Conservation (phyloP, 2,329 filamentous ascomycete genomes). For the Conoideocrella luteorostrata region DNA sequence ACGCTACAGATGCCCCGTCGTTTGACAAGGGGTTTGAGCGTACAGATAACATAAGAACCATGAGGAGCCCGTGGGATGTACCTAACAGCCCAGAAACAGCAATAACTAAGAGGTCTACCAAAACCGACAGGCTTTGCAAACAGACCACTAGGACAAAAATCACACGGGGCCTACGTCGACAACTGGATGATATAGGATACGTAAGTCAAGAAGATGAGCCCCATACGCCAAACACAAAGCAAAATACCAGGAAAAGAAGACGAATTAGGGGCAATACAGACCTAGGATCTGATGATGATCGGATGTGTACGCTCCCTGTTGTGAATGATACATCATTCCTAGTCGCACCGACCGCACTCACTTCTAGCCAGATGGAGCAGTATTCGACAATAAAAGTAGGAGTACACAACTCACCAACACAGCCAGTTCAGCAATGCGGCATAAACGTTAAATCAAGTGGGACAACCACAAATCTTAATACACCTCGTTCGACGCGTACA, state of each 20-base stretch:
- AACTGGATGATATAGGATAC: slow-evolving; percentile 13
- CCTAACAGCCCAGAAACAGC: slow-evolving; percentile 33
- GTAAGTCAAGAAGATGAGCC: slow-evolving; percentile 11
- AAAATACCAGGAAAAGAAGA: slow-evolving; percentile 1
- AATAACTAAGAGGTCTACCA: slow-evolving; percentile 3
- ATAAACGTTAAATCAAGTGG: slow-evolving; percentile 22
- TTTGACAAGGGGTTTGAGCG: slow-evolving; percentile 10
- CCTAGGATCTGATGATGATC: slow-evolving; percentile 5
- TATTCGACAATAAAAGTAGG: slow-evolving; percentile 22
- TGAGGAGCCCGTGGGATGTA: slow-evolving; percentile 36
- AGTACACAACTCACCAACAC: slow-evolving; percentile 12
- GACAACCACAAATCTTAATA: slow-evolving; percentile 29
- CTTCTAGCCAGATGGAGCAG: slow-evolving; percentile 30
- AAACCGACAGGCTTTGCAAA: neutral
- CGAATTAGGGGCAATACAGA: slow-evolving; percentile 4
- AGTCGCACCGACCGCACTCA: slow-evolving; percentile 27
- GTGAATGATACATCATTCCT: slow-evolving; percentile 24
- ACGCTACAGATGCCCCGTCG: slow-evolving; percentile 3
- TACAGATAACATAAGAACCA: neutral
- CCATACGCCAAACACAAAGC: neutral
- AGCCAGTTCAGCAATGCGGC: slow-evolving; percentile 1
- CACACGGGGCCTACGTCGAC: slow-evolving; percentile 12
- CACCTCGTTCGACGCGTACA: slow-evolving; percentile 16
- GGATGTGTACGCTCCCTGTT: slow-evolving; percentile 14
- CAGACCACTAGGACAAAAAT: slow-evolving; percentile 11